Evolutionary conservation across 2,329 filamentous ascomycete genomes (phyloP).

Genomic region (Xylariaceae sp.): DNA sequence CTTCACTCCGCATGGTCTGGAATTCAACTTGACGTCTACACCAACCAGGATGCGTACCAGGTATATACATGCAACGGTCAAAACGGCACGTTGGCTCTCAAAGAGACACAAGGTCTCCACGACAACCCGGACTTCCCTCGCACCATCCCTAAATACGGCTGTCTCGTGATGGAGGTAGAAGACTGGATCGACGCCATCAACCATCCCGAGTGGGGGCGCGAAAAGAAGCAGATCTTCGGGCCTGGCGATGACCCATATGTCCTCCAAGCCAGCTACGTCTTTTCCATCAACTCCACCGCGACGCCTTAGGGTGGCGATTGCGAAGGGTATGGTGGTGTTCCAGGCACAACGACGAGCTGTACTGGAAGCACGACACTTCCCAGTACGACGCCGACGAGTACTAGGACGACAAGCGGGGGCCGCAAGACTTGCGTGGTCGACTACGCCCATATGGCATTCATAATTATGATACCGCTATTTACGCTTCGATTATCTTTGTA

Average conservation of each 20-base stretch:
- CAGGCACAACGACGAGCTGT: not conserved
- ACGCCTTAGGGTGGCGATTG: slow-evolving; percentile 24
- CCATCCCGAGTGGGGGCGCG: slow-evolving; percentile 78
- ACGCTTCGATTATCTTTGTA: slow-evolving; percentile 7
- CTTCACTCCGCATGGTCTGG: slow-evolving; percentile 73
- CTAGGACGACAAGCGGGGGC: not conserved
- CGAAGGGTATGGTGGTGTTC: not conserved
- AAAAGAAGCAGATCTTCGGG: slow-evolving; percentile 54
- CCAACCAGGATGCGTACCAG: slow-evolving; percentile 84
- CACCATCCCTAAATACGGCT: slow-evolving; percentile 71
- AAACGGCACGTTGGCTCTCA: slow-evolving; percentile 67
- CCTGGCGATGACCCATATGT: slow-evolving; percentile 58
- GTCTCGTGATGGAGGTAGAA: slow-evolving; percentile 85
- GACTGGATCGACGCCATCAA: slow-evolving; percentile 95
- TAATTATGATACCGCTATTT: slow-evolving; percentile 8
- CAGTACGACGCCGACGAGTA: not conserved
- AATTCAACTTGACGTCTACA: slow-evolving; percentile 75
- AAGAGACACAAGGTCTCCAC: slow-evolving; percentile 63
- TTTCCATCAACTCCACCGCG: slow-evolving; percentile 45
- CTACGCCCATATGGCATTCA: not conserved
- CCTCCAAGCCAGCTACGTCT: slow-evolving; percentile 58
- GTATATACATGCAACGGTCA: slow-evolving; percentile 78
- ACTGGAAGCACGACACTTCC: not conserved
- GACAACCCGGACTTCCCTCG: slow-evolving; percentile 53
- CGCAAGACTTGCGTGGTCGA: not conserved